Conservation (phyloP, 306 rosid species). For the Urtica urens region DNA sequence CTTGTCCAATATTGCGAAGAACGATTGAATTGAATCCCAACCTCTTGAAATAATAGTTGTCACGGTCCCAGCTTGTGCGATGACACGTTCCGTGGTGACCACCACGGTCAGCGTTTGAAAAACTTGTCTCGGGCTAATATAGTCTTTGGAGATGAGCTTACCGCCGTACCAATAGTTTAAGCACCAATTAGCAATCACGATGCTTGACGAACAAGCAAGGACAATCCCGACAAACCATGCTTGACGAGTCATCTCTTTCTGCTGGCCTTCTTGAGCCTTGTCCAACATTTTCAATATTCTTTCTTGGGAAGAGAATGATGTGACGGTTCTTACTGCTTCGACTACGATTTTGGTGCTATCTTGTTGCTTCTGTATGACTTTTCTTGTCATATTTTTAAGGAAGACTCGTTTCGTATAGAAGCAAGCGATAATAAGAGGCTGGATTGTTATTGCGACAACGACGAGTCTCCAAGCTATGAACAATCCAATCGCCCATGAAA, state of each 20-base stretch:
- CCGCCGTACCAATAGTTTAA: conserved; percentile 36
- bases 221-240: conserved; percentile 34
- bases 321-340: conserved; percentile 36
- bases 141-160: conserved; percentile 19
- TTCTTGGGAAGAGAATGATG: conserved; percentile 40
- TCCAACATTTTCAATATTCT: conserved; percentile 22
- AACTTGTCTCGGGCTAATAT: conserved; percentile 8
- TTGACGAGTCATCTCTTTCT: conserved; percentile 18
- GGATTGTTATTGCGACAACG: conserved; percentile 24
- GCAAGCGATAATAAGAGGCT: conserved; percentile 32
- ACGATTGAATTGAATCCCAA: conserved; percentile 14
- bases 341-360: conserved; percentile 34
- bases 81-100: conserved; percentile 22
- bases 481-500: conserved; percentile 38
- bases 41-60: conserved; percentile 25
- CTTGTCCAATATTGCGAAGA: conserved; percentile 25
- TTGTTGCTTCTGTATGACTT: conserved; percentile 23
- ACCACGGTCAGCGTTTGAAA: conserved; percentile 26
- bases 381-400: conserved; percentile 25
- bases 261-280: conserved; percentile 26
- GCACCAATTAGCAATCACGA: conserved; percentile 18
- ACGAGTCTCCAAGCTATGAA: conserved; percentile 41
- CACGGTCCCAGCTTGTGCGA: conserved; percentile 21
- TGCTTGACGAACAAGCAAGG: conserved; percentile 19
- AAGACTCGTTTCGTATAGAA: conserved; percentile 27